Base-by-base conservation (phyloP, 768 basidiomycete genomes). In the Omphalotus guepiniiformis region DNA sequence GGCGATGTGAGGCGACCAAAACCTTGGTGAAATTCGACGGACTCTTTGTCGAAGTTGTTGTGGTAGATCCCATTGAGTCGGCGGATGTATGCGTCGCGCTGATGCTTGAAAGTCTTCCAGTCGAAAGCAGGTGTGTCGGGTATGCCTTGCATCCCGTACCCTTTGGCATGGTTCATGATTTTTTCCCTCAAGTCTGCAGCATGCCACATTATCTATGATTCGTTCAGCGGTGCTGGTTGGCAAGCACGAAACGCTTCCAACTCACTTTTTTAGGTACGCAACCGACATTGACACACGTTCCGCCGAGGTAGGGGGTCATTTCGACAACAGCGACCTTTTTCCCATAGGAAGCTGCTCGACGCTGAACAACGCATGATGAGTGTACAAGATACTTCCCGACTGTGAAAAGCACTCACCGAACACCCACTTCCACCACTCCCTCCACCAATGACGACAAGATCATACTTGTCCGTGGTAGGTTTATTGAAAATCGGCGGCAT, bases 241-340 rank as follows among this genome's bases (percentile, higher is more conserved):
- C 13, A 37, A 40, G 13, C 6, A 27, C 21, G 27, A 15, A 22
- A 35, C 9, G 26, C 13, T 26, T 29, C 37, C 40, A 16, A 56
- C 69, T 39, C 41, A 82, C 92, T 75, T 96, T 99, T 72, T 99
- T 99, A 13, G 96, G 96, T 4, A 99, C 93, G 70, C 95, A 97
- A 58, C 93, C 88, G 50, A 99, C 95, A 65, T 97, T 97, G 50
- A 99, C 96, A 62, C 96, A 99, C 29, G 95, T 97, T 42, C 95
- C 96, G 27, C 96, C 96, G 2, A 94, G 76, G 32, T 76, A 61
- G 8, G 80, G 76, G 4, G 81, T 78, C 37, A 70, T 74, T 62
- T 99, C 96, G 13, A 97, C 79, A 22, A 97, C 68, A 11, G 93
- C 95, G 43, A 92, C 91, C 65, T 93, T 95, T 64, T 88, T 90